Evolutionary conservation across 1,284 basidiomycete genomes (phyloP).

Genomic region (Kwoniella shivajii): DNA sequence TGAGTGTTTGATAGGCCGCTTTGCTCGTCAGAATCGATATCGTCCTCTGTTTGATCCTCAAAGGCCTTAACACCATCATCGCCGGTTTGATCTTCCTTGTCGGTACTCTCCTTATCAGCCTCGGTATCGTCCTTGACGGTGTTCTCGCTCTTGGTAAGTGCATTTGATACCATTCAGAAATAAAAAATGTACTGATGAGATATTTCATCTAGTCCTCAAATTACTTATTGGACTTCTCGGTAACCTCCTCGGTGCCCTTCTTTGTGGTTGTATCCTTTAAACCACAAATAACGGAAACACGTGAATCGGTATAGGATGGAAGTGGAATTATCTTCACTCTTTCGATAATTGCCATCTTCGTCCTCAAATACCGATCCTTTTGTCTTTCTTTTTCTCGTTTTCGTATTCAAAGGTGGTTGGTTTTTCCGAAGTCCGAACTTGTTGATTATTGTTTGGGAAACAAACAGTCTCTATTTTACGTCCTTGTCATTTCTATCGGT

Average conservation of each 20-base stretch:
- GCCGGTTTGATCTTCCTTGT: constrained; percentile 8
- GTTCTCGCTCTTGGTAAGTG: constrained; percentile 3
- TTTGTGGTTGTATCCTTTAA: constrained; percentile 12
- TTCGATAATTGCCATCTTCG: background rate
- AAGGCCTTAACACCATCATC: constrained; percentile 1
- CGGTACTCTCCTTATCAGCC: constrained; percentile 2
- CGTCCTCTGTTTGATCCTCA: constrained; percentile 7
- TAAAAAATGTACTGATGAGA: too few relatives aligned
- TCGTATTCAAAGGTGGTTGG: background rate
- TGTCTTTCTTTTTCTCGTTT: background rate
- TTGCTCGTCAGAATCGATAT: constrained; percentile 12
- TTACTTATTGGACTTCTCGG: constrained; percentile 7
- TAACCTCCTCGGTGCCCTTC: background rate
- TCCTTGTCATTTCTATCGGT: constrained; percentile 1
- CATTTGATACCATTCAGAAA: constrained; percentile 1
- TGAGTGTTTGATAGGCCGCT: constrained; percentile 1
- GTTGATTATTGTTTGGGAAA: background rate
- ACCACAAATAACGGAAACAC: too few relatives aligned
- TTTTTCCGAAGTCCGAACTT: too few relatives aligned
- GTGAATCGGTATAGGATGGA: too few relatives aligned
- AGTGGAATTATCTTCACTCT: constrained; percentile 5
- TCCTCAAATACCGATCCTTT: background rate
- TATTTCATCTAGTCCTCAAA: constrained; percentile 5
- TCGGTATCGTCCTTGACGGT: background rate
- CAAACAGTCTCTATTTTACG: background rate